A percentile compares a stretch with the other conserved stretches of the same genome.
These are phyloP conservation scores for Lecanosticta acicola DNA, from an alignment of 2,329 filamentous ascomycete genomes.

Conservation along the genomic window DNA sequence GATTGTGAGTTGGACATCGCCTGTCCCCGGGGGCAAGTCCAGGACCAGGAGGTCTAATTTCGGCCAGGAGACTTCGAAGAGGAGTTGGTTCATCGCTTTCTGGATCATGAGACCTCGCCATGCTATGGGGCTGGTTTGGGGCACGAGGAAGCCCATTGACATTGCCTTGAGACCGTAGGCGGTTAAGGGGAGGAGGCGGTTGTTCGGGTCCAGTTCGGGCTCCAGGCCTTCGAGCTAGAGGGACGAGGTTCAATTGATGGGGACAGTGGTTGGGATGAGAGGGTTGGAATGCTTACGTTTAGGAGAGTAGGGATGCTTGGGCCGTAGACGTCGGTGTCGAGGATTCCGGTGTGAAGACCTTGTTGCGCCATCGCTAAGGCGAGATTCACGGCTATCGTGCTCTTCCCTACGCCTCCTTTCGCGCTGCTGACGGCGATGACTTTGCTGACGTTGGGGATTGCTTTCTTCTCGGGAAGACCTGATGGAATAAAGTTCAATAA, in stretches of 20 bases:
- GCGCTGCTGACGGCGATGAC: slow-evolving; percentile 96
- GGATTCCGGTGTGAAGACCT: slow-evolving; percentile 76
- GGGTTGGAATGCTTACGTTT: slow-evolving; percentile 47
- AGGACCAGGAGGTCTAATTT: slow-evolving; percentile 81
- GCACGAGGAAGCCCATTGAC: slow-evolving; percentile 94
- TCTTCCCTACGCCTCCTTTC: slow-evolving; percentile 97
- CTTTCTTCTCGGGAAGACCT: slow-evolving; percentile 69
- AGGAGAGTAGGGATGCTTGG: slow-evolving; percentile 90
- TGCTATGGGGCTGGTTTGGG: slow-evolving; percentile 73
- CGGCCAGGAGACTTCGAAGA: slow-evolving; percentile 94
- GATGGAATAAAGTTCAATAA: background rate
- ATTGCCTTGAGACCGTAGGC: slow-evolving; percentile 97
- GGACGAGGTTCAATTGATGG: background rate
- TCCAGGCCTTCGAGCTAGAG: slow-evolving; percentile 30
- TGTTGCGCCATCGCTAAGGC: slow-evolving; percentile 78
- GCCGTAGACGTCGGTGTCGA: slow-evolving; percentile 96
- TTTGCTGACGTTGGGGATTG: slow-evolving; percentile 78
- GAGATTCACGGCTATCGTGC: slow-evolving; percentile 88
- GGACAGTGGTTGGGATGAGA: background rate
- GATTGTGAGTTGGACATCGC: slow-evolving; percentile 94
- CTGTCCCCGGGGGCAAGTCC: slow-evolving; percentile 88
- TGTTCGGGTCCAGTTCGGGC: slow-evolving; percentile 42
- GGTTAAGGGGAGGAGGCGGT: slow-evolving; percentile 77
- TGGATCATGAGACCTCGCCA: slow-evolving; percentile 98
- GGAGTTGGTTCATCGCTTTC: slow-evolving; percentile 90